Evolutionary conservation across 306 rosid species (phyloP), one percentile per base, ranked within the genome.

Genomic region (Trichosanthes truncata): DNA sequence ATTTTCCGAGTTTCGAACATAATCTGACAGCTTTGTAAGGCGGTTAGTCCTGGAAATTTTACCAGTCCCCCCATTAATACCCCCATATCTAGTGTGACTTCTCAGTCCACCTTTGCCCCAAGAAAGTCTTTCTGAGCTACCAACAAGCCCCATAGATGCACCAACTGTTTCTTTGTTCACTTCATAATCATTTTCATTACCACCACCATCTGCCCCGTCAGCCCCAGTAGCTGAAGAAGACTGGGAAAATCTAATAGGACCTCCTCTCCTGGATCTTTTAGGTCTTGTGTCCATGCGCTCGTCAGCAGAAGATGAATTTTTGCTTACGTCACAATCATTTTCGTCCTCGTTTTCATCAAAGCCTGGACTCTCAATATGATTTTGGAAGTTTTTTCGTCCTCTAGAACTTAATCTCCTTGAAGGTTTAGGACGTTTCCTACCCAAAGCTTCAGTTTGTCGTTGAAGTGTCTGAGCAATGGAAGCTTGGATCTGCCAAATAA

Each of bases 81-180:
- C 73, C n/a, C 92, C 90, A 85, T 84, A 84, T 67, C 90, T 82
- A 49, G 87, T 86, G 87, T 91, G 85, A 79, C 92, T 90, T 43
- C 92, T 89, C 76, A 85, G 83, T 68, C 91, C 90, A 81, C 90
- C 88, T 82, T 85, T 88, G 2, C 94, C 97, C 94, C 94, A 93
- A 14, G 94, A 81, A 81, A 89, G 89, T 85, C 91, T 86, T 71
- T 89, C 90, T n/a, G 87, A 84, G 83, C 87, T 81, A 66, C 89
- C 83, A 67, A 83, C 85, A 84, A 85, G 82, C 79, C 87, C 86
- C 41, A 76, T 36, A 31, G 97, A 85, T 57, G 87, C 75, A 82
- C 84, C 81, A 25, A 84, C 53, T 82, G 78, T 78, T 57, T 91
- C 95, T 84, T 80, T 85, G 76, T 74, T 81, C 57, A 77, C 86